These are phyloP conservation scores for Potentilla sterilis DNA, from an alignment of 306 rosid genomes.

Conservation along the genomic window DNA sequence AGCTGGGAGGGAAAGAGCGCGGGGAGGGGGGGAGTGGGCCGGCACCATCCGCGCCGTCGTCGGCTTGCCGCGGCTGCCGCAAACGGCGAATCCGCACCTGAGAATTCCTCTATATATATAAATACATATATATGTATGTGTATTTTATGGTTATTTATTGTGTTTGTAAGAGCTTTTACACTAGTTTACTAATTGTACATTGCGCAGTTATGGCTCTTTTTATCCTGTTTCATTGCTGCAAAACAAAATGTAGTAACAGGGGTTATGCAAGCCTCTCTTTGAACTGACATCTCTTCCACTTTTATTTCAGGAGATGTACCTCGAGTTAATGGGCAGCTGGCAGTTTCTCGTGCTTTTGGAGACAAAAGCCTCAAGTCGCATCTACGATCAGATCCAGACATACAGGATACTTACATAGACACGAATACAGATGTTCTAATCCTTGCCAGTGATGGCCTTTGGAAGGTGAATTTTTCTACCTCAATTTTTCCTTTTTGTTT, in stretches of 20 bases:
- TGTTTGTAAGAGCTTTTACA: background rate
- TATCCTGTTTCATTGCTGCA: background rate
- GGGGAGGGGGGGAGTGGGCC: no score
- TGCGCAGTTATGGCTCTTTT: background rate
- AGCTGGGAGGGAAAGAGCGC: no score
- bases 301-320: slow-evolving; percentile 75
- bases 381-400: slow-evolving; percentile 82
- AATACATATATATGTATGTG: no score
- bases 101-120: no score
- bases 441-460: slow-evolving; percentile 89
- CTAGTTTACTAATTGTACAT: background rate
- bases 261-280: slow-evolving; percentile 5
- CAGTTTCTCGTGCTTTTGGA: slow-evolving; percentile 94
- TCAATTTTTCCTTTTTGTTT: background rate
- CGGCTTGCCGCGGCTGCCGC: no score
- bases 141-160: no score
- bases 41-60: no score
- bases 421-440: slow-evolving; percentile 52
- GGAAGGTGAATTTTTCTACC: slow-evolving; percentile 64
- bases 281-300: slow-evolving; percentile 15
- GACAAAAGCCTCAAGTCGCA: slow-evolving; percentile 93
- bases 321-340: slow-evolving; percentile 91
- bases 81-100: no score
- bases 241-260: background rate
- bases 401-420: slow-evolving; percentile 38